Evolutionary conservation across 169 alveolate species (phyloP).

Genomic region (Theileria annulata): DNA sequence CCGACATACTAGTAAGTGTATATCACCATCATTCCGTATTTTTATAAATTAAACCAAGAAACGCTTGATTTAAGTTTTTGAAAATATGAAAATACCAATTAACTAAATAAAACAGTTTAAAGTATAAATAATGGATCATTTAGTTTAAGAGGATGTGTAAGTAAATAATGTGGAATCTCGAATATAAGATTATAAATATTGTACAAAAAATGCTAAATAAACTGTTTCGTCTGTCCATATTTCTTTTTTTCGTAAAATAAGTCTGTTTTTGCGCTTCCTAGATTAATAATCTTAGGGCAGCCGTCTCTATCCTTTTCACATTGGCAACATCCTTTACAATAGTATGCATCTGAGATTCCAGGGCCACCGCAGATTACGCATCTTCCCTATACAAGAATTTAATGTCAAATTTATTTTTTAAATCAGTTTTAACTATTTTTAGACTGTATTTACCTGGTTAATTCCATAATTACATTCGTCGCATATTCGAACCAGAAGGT

Average conservation of each 20-base stretch:
- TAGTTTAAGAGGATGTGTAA: neutral
- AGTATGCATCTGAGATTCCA: constrained; percentile 98
- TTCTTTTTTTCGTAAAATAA: constrained; percentile 95
- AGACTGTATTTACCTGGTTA: constrained; percentile 75
- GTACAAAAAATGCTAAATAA: constrained; percentile 18
- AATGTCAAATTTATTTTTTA: neutral
- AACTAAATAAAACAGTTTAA: neutral
- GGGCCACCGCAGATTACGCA: constrained; percentile 98
- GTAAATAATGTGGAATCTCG: constrained; percentile 4
- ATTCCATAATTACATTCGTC: constrained; percentile 99
- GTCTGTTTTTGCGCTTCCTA: constrained; percentile 98
- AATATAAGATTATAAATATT: constrained; percentile 13
- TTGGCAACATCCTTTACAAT: constrained; percentile 96
- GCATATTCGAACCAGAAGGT: constrained; percentile 94
- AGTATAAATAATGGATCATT: neutral
- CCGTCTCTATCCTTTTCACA: constrained; percentile 99
- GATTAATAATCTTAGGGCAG: constrained; percentile 97
- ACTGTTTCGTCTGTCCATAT: constrained; percentile 79
- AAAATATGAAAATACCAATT: too few relatives aligned
- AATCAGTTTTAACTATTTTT: neutral
- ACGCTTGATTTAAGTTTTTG: neutral
- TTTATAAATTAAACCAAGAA: neutral
- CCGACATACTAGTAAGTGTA: neutral
- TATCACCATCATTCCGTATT: neutral
- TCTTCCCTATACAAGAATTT: constrained; percentile 87